Evolutionary conservation across 805 yeast genomes (phyloP).

Genomic region (Cyberlindnera xishuangbannaensis): DNA sequence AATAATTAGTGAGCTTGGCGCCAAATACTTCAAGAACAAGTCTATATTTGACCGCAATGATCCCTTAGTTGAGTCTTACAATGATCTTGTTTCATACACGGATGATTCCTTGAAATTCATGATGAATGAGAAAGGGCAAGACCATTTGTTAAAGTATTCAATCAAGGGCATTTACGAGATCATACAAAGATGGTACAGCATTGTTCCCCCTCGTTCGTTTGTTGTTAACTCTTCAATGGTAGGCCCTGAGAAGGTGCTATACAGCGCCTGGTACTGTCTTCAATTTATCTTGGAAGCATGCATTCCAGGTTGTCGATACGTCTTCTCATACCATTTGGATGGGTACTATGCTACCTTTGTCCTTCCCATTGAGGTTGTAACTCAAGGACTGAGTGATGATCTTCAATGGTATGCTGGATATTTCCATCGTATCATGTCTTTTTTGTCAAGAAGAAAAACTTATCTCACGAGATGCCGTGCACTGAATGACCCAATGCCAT

Average conservation of each 20-base stretch:
- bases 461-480: conserved; percentile 16
- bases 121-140: conserved; percentile 4
- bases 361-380: conserved; percentile 8
- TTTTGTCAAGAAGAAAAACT: conserved; percentile 15
- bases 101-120: conserved; percentile 8
- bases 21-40: conserved; percentile 6
- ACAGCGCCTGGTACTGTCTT: conserved; percentile 16
- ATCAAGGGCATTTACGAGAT: conserved; percentile 12
- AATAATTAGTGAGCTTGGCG: conserved; percentile 17
- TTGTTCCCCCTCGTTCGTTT: conserved; percentile 15
- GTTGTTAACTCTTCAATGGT: conserved; percentile 11
- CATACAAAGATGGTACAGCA: conserved; percentile 14
- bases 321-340: conserved; percentile 19
- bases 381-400: conserved; percentile 6
- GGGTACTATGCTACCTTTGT: conserved; percentile 17
- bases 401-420: conserved; percentile 15
- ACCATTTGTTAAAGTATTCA: conserved; percentile 17
- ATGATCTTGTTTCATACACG: conserved; percentile 7
- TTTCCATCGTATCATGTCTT: conserved; percentile 18
- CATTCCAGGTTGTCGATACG: conserved; percentile 14
- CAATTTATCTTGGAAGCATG: conserved; percentile 14
- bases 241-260: conserved; percentile 13
- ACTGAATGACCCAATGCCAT: conserved; percentile 19
- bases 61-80: conserved; percentile 4
- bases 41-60: conserved; percentile 7